These are phyloP conservation scores for Scutellaria galericulata DNA, from an alignment of 257 asterid species.

Conservation along the genomic window DNA sequence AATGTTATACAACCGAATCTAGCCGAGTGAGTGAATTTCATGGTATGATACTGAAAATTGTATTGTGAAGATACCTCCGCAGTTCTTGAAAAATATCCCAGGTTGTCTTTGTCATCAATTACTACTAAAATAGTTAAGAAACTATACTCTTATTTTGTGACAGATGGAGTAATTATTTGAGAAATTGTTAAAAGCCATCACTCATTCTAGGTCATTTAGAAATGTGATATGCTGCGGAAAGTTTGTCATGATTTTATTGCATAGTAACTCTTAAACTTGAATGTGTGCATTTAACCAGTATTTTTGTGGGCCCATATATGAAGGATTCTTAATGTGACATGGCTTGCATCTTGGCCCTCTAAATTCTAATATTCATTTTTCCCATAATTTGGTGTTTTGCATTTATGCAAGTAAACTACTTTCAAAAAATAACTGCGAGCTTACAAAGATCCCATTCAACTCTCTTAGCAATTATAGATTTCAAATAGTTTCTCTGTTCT, in stretches of 20 bases:
- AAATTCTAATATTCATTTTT: too few species aligned
- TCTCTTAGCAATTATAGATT: not conserved
- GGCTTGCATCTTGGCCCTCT: too few species aligned
- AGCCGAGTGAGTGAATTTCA: slow-evolving; percentile 11
- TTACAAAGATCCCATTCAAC: not conserved
- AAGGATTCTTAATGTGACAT: too few species aligned
- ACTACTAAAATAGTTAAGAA: not conserved
- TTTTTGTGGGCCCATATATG: too few species aligned
- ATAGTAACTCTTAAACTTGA: not conserved
- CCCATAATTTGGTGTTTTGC: too few species aligned
- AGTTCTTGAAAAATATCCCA: slow-evolving; percentile 8
- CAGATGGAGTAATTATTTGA: not conserved
- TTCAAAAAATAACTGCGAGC: not conserved
- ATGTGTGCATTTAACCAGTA: too few species aligned
- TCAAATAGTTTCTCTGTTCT: not conserved
- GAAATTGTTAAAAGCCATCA: slow-evolving; percentile 9
- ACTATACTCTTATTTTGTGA: too few species aligned
- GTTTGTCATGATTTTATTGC: not conserved
- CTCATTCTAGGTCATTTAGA: not conserved
- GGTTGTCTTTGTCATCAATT: slow-evolving; percentile 18
- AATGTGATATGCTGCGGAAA: slow-evolving; percentile 19
- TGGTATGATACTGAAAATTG: slow-evolving; percentile 4
- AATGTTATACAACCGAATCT: slow-evolving; percentile 9
- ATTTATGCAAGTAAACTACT: too few species aligned
- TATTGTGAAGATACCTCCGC: not conserved